Evolutionary conservation across 2,329 filamentous ascomycete genomes (phyloP), one percentile per base, ranked within the genome.

Genomic region (Arthrobotrys musiformis): DNA sequence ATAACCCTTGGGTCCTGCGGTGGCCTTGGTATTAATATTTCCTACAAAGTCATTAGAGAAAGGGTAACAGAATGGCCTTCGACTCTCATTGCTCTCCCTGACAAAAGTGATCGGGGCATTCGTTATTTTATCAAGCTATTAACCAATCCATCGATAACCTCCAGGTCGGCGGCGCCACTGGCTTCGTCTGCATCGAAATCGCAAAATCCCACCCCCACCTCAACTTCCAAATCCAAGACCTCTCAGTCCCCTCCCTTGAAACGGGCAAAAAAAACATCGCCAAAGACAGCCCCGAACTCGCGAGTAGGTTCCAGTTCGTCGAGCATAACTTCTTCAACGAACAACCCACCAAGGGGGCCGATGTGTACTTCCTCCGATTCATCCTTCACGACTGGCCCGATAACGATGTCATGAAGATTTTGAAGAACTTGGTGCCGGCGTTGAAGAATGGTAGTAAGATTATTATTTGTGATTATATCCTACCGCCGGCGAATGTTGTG

Each of bases 211-310:
- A 86, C 82, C 84, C 84, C 56, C 84, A 85, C 40, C 84, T 89
- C 78, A 84, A 83, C 52, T 89, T 89, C 80, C 82, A 89, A 13
- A 87, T 89, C 22, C 86, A 89, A 80, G 87, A 89, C 77, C 81
- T 33, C n/a, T 33, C 58, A 17, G 6, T 22, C 1, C 42, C 44
- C 8, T 67, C 61, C 2, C 52, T 74, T 5, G 42, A 74, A 33
- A 22, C 35, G 40, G 61, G 66, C 40, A 40, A 70, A 50, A 22
- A 60, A 11, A 28, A 60, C 63, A 19, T 69, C 35, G 13, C 60
- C 11, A 37, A 11, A 48, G 22, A 63, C 22, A n/a, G 66, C 15
- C 26, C 35, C 1, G 58, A 61, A 0, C 40, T 72, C 4, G 44
- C 42, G 15, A 35, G 54, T 6, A 24, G 60, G 0, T 72, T 78